phyloP scores from a whole-genome alignment of 2,329 filamentous ascomycete genomes.

The Colletotrichum sansevieriae region DNA sequence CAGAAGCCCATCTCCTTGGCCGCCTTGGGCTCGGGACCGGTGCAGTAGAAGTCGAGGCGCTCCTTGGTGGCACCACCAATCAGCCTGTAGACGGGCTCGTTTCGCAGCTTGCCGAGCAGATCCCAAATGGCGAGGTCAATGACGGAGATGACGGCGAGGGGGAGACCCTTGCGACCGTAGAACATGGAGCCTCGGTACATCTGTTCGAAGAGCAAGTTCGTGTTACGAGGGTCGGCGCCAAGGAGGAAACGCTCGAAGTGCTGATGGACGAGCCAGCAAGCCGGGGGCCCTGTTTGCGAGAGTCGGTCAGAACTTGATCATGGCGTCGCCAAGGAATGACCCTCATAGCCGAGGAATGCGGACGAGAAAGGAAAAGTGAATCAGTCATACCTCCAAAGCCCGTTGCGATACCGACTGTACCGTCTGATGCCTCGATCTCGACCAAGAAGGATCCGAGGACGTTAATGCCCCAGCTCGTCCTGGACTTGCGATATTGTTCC shows the following conservation, averaged over 20 bases:
- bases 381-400: slow-evolving; percentile 80
- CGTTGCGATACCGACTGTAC: slow-evolving; percentile 93
- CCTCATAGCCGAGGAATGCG: too few species aligned
- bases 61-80: slow-evolving; percentile 92
- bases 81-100: slow-evolving; percentile 94
- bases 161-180: slow-evolving; percentile 93
- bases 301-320: neutral
- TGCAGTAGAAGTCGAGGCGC: slow-evolving; percentile 93
- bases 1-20: slow-evolving; percentile 91
- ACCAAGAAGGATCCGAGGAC: slow-evolving; percentile 93
- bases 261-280: slow-evolving; percentile 93
- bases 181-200: slow-evolving; percentile 98
- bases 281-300: slow-evolving; percentile 75
- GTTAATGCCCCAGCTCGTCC: slow-evolving; percentile 96
- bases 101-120: slow-evolving; percentile 88
- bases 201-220: slow-evolving; percentile 92
- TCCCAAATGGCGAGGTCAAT: slow-evolving; percentile 96
- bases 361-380: neutral
- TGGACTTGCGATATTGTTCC: slow-evolving; percentile 87
- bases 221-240: slow-evolving; percentile 89
- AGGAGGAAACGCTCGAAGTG: slow-evolving; percentile 94
- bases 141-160: slow-evolving; percentile 91
- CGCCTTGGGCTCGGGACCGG: slow-evolving; percentile 84
- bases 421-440: slow-evolving; percentile 89
- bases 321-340: too few species aligned